phyloP scores from a whole-genome alignment of 2,329 filamentous ascomycete genomes.

The Monilinia fructicola region DNA sequence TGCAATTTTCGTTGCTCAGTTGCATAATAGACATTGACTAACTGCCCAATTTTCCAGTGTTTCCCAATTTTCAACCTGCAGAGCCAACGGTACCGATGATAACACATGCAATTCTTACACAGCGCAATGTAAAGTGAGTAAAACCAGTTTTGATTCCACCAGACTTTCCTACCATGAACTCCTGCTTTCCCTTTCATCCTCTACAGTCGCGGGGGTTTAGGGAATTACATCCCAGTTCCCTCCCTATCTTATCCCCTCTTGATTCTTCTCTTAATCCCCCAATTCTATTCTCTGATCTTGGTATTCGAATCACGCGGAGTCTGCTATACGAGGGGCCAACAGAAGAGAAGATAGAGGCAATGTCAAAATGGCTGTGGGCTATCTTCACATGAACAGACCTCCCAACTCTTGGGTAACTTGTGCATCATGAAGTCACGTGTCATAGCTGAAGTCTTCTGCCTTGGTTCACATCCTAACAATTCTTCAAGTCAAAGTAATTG shows the following conservation, averaged over 20 bases:
- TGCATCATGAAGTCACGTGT: background rate
- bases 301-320: background rate
- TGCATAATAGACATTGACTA: background rate
- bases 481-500: background rate
- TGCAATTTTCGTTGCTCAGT: background rate
- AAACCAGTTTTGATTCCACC: background rate
- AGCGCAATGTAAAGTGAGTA: conserved; percentile 25
- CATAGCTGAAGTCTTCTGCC: background rate
- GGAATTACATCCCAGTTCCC: background rate
- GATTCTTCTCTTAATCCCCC: too few species aligned
- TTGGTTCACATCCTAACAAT: background rate
- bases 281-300: background rate
- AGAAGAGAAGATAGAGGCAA: background rate
- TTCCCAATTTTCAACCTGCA: conserved; percentile 21
- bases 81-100: conserved; percentile 20
- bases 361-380: background rate
- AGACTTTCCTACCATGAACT: too few species aligned
- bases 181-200: too few species aligned
- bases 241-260: too few species aligned
- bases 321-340: background rate
- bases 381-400: background rate
- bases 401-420: background rate
- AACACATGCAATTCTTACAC: conserved; percentile 27
- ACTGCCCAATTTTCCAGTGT: background rate
- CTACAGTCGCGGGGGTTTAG: background rate